phyloP scores from a whole-genome alignment of 2,329 filamentous ascomycete genomes.

The Tricladium varicosporioides region DNA sequence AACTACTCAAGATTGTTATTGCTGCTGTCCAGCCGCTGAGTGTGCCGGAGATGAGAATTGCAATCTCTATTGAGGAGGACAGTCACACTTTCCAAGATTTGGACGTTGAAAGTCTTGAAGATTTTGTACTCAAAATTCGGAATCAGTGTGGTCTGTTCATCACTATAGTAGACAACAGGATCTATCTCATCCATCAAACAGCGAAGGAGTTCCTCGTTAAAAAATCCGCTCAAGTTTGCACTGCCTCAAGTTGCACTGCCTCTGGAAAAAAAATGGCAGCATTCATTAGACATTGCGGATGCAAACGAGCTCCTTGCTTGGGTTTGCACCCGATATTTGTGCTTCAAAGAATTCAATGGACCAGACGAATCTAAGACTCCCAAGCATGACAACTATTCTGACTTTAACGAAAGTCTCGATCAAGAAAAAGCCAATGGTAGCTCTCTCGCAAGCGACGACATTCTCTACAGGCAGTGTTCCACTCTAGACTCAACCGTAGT shows the following conservation, averaged over 20 bases:
- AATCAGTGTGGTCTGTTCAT: slow-evolving; percentile 38
- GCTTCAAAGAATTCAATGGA: background rate
- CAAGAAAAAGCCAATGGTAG: background rate
- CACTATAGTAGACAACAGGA: slow-evolving; percentile 30
- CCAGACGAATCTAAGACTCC: background rate
- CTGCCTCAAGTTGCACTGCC: background rate
- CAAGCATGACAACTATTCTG: background rate
- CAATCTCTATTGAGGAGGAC: background rate
- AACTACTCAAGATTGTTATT: slow-evolving; percentile 37
- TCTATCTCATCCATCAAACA: slow-evolving; percentile 42
- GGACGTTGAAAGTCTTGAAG: slow-evolving; percentile 16
- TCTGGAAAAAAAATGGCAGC: background rate
- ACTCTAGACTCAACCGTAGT: background rate
- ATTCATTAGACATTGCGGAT: background rate
- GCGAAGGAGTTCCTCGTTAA: slow-evolving; percentile 37
- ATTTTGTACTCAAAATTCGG: slow-evolving; percentile 24
- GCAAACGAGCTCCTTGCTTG: background rate
- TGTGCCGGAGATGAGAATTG: slow-evolving; percentile 14
- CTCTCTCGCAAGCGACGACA: background rate
- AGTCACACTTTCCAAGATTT: slow-evolving; percentile 2
- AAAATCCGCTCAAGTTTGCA: background rate
- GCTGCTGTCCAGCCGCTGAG: slow-evolving; percentile 35
- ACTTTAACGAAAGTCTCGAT: background rate
- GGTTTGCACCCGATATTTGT: background rate
- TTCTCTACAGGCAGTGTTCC: background rate